Conservation (phyloP, 345 rosid genomes). For the Eucalyptus erythrocorys region DNA sequence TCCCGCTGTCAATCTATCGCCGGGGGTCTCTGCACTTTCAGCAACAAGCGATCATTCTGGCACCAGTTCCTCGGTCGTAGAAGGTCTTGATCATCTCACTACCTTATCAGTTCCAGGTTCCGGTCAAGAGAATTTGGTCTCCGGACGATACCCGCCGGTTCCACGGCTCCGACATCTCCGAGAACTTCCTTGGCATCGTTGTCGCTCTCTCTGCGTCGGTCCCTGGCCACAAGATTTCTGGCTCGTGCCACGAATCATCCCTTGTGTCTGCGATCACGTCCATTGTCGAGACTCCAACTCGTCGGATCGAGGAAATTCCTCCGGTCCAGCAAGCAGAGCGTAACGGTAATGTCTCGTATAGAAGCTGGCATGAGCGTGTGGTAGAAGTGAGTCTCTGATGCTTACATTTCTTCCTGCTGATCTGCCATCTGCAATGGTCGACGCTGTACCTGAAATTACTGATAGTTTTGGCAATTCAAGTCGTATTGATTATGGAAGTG, state of each 20-base stretch:
- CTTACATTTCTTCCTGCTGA: conserved; percentile 53
- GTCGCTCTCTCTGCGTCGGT: conserved; percentile 70
- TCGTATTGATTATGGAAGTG: conserved; percentile 82
- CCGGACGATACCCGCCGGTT: conserved; percentile 58
- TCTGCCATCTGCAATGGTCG: conserved; percentile 32
- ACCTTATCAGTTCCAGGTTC: conserved; percentile 45
- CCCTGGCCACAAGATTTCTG: conserved; percentile 50
- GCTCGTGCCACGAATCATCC: conserved; percentile 42
- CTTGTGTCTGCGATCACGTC: conserved; percentile 30
- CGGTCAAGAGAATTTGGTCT: conserved; percentile 54
- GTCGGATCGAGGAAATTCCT: conserved; percentile 77
- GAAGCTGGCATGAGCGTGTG: conserved; percentile 63
- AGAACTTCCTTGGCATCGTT: conserved; percentile 67
- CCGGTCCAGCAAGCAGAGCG: conserved; percentile 61
- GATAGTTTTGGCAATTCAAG: conserved; percentile 85
- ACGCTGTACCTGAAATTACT: conserved; percentile 60
- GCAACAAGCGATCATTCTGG: conserved; percentile 49
- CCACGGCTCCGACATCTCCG: conserved; percentile 30
- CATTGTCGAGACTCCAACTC: conserved; percentile 31
- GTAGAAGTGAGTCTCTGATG: conserved; percentile 39
- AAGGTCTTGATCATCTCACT: conserved; percentile 34
- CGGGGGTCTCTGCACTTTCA: conserved; percentile 22
- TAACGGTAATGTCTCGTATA: conserved; percentile 65
- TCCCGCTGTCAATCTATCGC: conserved; percentile 53
- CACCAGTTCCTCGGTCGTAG: conserved; percentile 69